A percentile compares a stretch with the other conserved stretches of the same genome.
Evolutionary conservation across 2,329 filamentous ascomycete genomes (phyloP).

Genomic region (Alternaria triticina): DNA sequence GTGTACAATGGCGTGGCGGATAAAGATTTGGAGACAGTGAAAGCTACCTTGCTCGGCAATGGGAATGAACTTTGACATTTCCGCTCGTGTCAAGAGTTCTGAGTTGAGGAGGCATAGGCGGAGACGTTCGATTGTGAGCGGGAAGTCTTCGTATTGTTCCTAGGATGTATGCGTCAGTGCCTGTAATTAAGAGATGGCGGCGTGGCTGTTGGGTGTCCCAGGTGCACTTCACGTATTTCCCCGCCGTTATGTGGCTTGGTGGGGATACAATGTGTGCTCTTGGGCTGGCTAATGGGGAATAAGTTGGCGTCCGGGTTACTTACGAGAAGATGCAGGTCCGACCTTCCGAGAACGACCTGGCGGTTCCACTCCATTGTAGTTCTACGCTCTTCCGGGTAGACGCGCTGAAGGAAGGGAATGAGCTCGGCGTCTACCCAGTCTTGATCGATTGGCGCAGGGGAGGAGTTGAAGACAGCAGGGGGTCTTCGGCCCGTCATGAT

Average conservation of each 20-base stretch:
- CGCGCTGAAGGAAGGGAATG: constrained; percentile 5
- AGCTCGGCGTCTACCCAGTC: constrained; percentile 10
- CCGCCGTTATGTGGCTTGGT: background rate
- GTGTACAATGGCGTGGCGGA: constrained; percentile 13
- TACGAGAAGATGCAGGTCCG: background rate
- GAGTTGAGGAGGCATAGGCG: constrained; percentile 12
- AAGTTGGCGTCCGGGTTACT: background rate
- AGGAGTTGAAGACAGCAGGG: background rate
- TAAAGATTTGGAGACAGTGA: constrained; percentile 8
- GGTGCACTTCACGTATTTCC: background rate
- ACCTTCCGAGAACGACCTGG: background rate
- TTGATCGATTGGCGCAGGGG: background rate
- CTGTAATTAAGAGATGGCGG: background rate
- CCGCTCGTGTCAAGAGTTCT: background rate
- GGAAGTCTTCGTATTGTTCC: constrained; percentile 15
- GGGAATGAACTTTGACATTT: background rate
- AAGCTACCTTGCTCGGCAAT: background rate
- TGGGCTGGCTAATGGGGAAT: background rate
- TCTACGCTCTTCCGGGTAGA: background rate
- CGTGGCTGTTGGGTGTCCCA: background rate
- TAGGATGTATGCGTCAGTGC: background rate
- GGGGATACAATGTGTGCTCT: background rate
- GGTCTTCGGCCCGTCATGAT: background rate
- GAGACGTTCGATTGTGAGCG: constrained; percentile 10
- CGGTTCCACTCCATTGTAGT: background rate